Conservation (phyloP, 495 filamentous ascomycete genomes). For the Penicillium manginii region DNA sequence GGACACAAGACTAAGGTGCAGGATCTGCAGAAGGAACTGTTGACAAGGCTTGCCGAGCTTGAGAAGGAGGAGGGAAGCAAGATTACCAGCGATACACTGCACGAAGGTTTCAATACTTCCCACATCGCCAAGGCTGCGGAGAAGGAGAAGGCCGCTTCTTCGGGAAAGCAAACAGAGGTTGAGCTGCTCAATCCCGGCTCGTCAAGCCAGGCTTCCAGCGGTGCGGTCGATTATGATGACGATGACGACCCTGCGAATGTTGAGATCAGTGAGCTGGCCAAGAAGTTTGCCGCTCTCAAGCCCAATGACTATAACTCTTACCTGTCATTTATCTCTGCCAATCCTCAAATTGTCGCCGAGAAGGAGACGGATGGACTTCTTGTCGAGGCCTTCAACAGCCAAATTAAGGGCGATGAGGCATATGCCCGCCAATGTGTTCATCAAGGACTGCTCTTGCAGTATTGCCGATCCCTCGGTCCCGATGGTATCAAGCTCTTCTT, state of each 20-base stretch:
- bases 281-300: slow-evolving; percentile 78
- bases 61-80: slow-evolving; percentile 87
- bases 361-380: slow-evolving; percentile 90
- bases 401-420: slow-evolving; percentile 72
- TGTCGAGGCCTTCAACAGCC: slow-evolving; percentile 85
- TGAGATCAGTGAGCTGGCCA: slow-evolving; percentile 74
- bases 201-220: slow-evolving; percentile 43
- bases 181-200: slow-evolving; percentile 81
- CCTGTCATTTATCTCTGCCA: slow-evolving; percentile 70
- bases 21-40: slow-evolving; percentile 73
- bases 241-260: slow-evolving; percentile 73
- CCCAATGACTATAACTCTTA: slow-evolving; percentile 72
- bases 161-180: slow-evolving; percentile 49
- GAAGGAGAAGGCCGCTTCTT: slow-evolving; percentile 39
- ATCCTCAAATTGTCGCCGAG: slow-evolving; percentile 81
- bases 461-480: slow-evolving; percentile 84
- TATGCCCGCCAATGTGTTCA: slow-evolving; percentile 90
- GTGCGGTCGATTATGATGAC: slow-evolving; percentile 61
- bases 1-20: slow-evolving; percentile 77
- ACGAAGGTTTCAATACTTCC: slow-evolving; percentile 89
- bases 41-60: slow-evolving; percentile 72
- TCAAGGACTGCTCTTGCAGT: slow-evolving; percentile 89
- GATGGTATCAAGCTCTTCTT: slow-evolving; percentile 95
- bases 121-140: slow-evolving; percentile 67
- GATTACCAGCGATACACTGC: slow-evolving; percentile 90